Evolutionary conservation across 768 basidiomycete genomes (phyloP), one percentile per base, ranked within the genome.

Genomic region (Daedaleopsis sinensis): DNA sequence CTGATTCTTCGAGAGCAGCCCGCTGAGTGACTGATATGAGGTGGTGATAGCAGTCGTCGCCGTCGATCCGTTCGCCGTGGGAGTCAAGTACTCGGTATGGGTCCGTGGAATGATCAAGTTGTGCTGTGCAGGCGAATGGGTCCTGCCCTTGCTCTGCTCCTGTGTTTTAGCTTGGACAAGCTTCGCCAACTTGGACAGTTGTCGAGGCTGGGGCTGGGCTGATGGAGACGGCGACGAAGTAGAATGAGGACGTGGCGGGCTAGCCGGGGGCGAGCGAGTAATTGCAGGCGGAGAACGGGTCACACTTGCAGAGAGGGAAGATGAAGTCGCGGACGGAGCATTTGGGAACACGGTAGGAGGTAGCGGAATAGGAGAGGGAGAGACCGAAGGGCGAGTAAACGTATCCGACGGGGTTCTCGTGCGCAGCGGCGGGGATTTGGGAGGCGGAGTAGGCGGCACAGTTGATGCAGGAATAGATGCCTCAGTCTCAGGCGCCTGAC

Each of bases 41-140:
- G 91, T 92, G 0, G 91, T 93, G 68, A 93, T 93, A 1, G 91
- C 91, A 16, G 90, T 91, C 0, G 91, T 93, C 13, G 85, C 91
- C n/a, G 89, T 86, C 3, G 88, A 76, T 0, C 91, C 90, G 68
- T 93, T 93, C n/a, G 88, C 89, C 48, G 89, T 90, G 1, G 91
- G 91, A 16, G 84, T 88, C 12, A 91, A 74, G 69, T 87, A 90
- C 69, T 91, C 86, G 7, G 91, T 92, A 52, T 74, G 83, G 50
- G 81, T 65, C 49, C 72, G 75, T n/a, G 80, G 81, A 57, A 83
- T 72, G 9, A 74, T 67, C 2, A 73, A 55, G 5, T 66, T 66
- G 2, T 70, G 64, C 19, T 56, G 58, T 10, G 57, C 59, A 2
- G 57, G 23, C 12, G 55, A 58, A 36, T 67, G 73, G 1, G 74